Base-by-base conservation (phyloP, 2,329 filamentous ascomycete species). In the Ceratocystis smalleyi region DNA sequence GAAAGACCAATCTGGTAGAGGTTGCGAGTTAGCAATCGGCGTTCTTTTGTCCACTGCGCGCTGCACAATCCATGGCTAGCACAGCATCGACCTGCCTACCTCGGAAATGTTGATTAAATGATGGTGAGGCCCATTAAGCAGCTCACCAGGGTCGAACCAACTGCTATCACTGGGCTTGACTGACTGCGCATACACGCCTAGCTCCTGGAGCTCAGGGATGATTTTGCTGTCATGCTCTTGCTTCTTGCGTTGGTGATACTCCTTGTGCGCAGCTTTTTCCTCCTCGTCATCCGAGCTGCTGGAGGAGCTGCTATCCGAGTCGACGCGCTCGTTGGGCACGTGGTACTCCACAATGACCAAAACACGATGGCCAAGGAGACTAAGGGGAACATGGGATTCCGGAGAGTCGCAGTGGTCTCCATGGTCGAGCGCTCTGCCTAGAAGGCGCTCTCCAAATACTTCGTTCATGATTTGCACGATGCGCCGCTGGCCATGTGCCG, bases 31-130 rank as follows among this genome's bases (percentile, higher is more conserved):
- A 49, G 17, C 7, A 49, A 49, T 49, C 32, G 32, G 35, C 3
- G 10, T 40, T 40, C 35, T 40, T 40, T 40, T 15, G 35, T 40
- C 4, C 35, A 40, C 35, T 12, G 35, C 10, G 35, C 35, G 35
- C 10, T 4, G 12, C 35, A 15, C 10, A 40, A 40, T 12, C 35
- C 12, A 40, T 40, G 15, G 35, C 12, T 15, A 40, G 35, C 10
- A 15, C 35, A 40, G 35, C 12, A 15, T 40, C 35, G 10, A 3
- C 59, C 30, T 24, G 62, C 60, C 30, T 24, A 64, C 60, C 54
- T 88, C 85, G 1, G 84, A 87, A 2, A 88, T 79, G 69, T 88
- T 88, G 77, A 86, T 84, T 67, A 86, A 79, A 65, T 85, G 83
- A 69, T 86, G 81, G 67, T 84, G 82, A 40, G 83, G 83, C 0